Base-by-base conservation (phyloP, 2,329 filamentous ascomycete species). In the Epichloe baconii region DNA sequence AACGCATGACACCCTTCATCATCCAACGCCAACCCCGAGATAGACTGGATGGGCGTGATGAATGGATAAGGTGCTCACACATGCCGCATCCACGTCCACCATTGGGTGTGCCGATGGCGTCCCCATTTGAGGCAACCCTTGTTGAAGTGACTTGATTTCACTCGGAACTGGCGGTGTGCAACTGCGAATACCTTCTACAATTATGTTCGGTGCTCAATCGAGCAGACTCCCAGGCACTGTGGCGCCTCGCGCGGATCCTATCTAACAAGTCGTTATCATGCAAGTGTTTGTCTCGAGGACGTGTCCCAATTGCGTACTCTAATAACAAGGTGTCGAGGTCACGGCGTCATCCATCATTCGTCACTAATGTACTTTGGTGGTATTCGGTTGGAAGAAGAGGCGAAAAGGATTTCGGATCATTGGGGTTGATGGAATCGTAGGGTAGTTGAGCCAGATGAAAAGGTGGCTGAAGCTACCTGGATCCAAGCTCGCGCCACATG, bases 401-500 rank as follows among this genome's bases (percentile, higher is more conserved):
- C 3, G 36, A 37, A 37, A 37, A 37, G 36, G 14, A 37, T 1
- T 11, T 31, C 3, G 8, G 10, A 31, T 11, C 31, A 31, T 31
- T 31, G 31, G 31, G 31, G 31, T 31, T 31, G 10, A 31, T 11
- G 3, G 15, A 26, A n/a, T 44, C 8, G 6, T 31, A 34, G 19
- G 21, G 41, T 43, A 19, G 21, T 23, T 23, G 1, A 44, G 23
- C 42, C 21, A 21, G 11, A 15, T 11, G 2, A 47, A 44, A 34
- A 38, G 3, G 57, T 59, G 58, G 58, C 58, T 59, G 53, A 52
- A 58, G 55, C 57, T 58, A 44, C 36, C n/a, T 23, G 21, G 21
- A 5, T 31, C 4, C 14, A 43, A 57, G 56, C 58, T 59, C 55
- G 52, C 56, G 58, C 58, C 57, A 59, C 58, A 59, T 51, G 54